A percentile compares a stretch with the other conserved stretches of the same genome.
Conservation (phyloP, 305 asterid species). For the Petunia hybrid region DNA sequence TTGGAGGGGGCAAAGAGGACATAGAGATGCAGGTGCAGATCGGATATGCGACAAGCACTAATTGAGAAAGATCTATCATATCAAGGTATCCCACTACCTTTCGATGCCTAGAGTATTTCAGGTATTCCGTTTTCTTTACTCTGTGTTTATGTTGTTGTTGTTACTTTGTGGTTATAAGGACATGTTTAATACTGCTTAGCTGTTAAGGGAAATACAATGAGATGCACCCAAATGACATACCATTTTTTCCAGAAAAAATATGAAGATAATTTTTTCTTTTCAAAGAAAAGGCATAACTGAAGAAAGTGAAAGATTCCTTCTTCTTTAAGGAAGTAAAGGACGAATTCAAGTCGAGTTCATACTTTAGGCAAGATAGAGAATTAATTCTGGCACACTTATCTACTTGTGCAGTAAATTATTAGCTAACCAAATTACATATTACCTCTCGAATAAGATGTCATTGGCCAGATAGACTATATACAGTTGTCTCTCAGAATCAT, state of each 20-base stretch:
- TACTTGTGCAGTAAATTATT: not conserved
- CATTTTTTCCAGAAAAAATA: too few relatives aligned
- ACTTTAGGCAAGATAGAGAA: not conserved
- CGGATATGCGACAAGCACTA: too few relatives aligned
- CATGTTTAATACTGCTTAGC: not conserved
- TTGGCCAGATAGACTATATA: constrained; percentile 89
- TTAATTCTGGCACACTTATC: not conserved
- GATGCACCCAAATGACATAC: not conserved
- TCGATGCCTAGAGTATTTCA: not conserved
- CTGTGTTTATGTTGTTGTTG: too few relatives aligned
- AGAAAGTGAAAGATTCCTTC: not conserved
- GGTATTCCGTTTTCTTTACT: not conserved
- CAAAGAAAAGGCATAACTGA: not conserved
- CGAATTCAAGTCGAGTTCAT: not conserved
- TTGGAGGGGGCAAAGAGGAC: not conserved
- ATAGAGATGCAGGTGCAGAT: too few relatives aligned
- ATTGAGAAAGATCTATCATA: not conserved
- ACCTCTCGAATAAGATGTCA: constrained; percentile 96
- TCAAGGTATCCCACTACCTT: not conserved
- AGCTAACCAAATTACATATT: not conserved
- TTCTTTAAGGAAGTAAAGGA: not conserved
- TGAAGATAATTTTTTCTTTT: not conserved
- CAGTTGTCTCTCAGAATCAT: constrained; percentile 85
- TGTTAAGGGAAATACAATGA: not conserved
- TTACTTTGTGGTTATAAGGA: not conserved